Evolutionary conservation across 2,329 filamentous ascomycete species (phyloP), one percentile per base, ranked within the genome.

Genomic region (Lachnellula arida): DNA sequence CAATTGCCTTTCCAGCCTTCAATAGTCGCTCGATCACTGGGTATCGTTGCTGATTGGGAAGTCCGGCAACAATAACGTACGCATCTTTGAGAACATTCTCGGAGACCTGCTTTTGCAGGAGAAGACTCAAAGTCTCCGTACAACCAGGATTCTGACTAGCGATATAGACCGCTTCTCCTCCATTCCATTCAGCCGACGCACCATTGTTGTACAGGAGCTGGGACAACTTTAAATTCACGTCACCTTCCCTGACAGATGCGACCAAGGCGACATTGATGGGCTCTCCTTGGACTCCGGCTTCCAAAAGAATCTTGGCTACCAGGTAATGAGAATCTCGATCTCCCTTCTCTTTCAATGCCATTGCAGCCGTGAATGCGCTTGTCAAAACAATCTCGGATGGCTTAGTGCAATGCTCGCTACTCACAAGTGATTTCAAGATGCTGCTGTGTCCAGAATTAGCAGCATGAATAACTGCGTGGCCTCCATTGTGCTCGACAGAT

Each of bases 1-100:
- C 60, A 37, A 62, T 53, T 5, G 44, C 9, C 37, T 60, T 62
- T n/a, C 57, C 57, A n/a, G 60, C 58, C n/a, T 51, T 46, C 17
- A 62, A 44, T 14, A 62, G 50, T 3, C 51, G 19, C 15, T 54
- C 46, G 22, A 62, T 53, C 22, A 58, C 55, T 23, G 40, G 19
- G 42, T 39, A 51, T 22, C 58, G 46, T 17, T 54, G 46, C 14
- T 58, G 53, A 51, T 46, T 53, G 4, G 48, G n/a, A 19, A 62
- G 55, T 15, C 22, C 32, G 2, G 46, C 39, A 12, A 53, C 55
- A 3, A 51, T 49, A 34, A 17, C 54, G 32, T 49, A 62, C 19
- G 58, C 53, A 53, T 55, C 49, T 2, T 12, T 47, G n/a, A 62
- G 53, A 17, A 55, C 42, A 3, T 17, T 12, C 23, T 60, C 53